These are phyloP conservation scores for Kwoniella mangroviensis DNA, from an alignment of 768 basidiomycete genomes.

Conservation along the genomic window DNA sequence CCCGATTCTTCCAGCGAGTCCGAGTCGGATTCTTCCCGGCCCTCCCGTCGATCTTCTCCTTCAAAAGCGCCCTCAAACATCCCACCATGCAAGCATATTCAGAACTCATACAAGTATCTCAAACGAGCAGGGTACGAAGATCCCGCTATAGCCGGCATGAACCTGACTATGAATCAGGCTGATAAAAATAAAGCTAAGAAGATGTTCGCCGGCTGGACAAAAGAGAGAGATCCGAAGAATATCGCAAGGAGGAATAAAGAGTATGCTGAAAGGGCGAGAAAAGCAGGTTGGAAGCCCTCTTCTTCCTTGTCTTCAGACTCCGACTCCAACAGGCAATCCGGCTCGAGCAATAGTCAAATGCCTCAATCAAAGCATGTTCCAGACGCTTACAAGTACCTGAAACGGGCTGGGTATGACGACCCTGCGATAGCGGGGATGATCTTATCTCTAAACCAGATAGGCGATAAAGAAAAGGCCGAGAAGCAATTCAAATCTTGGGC, in stretches of 20 bases:
- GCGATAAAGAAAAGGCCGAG: slow-evolving; percentile 12
- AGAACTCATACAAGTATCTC: slow-evolving; percentile 8
- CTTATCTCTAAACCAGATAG: slow-evolving; percentile 3
- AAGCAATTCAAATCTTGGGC: slow-evolving; percentile 14
- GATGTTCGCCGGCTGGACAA: slow-evolving; percentile 6
- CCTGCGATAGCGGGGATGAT: slow-evolving; percentile 28
- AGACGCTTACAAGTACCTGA: slow-evolving; percentile 2
- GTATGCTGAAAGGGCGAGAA: slow-evolving; percentile 12
- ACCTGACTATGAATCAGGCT: slow-evolving; percentile 2
- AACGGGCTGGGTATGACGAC: slow-evolving; percentile 9
- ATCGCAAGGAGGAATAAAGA: slow-evolving; percentile 21
- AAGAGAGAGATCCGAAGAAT: slow-evolving; percentile 3
- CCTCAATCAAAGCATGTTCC: slow-evolving; percentile 1
- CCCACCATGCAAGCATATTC: slow-evolving; percentile 13
- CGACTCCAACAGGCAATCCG: background rate
- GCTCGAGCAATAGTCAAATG: background rate
- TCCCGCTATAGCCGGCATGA: slow-evolving; percentile 25
- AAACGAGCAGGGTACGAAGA: slow-evolving; percentile 10
- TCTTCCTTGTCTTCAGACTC: background rate
- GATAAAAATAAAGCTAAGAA: slow-evolving; percentile 12
- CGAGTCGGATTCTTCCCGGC: background rate
- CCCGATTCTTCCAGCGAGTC: background rate
- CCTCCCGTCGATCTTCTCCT: background rate
- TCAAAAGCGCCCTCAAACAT: background rate
- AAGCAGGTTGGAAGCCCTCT: slow-evolving; percentile 3